Conservation (phyloP, 441 rosid species). For the Euphorbia celastroides region DNA sequence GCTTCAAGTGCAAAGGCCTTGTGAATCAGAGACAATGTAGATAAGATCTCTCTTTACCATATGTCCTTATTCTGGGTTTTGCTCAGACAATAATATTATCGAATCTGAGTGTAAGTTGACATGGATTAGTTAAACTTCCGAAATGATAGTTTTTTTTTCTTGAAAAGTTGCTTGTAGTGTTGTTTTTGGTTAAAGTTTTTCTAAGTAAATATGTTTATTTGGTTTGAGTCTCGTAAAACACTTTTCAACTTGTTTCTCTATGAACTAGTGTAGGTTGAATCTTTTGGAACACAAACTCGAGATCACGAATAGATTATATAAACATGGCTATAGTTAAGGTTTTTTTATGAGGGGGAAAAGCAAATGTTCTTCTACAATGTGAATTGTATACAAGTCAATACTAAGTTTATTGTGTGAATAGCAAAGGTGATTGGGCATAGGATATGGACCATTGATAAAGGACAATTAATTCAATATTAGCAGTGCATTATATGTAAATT, state of each 20-base stretch:
- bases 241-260: no score
- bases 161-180: neutral
- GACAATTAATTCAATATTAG: neutral
- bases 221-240: neutral
- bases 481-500: neutral
- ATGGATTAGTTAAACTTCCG: neutral
- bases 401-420: neutral
- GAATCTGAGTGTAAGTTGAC: neutral
- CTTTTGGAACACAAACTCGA: no score
- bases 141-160: neutral
- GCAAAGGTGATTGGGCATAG: neutral
- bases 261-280: no score
- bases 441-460: neutral
- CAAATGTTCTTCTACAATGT: neutral
- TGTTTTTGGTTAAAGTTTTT: neutral
- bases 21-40: slow-evolving; percentile 14
- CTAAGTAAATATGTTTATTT: neutral
- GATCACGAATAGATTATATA: no score
- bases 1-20: slow-evolving; percentile 11
- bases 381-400: neutral
- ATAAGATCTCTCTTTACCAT: slow-evolving; percentile 10
- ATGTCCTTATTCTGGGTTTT: neutral
- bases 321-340: no score
- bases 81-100: neutral
- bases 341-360: neutral